Base-by-base conservation (phyloP, 169 alveolate genomes). In the Eimeria zaria region DNA sequence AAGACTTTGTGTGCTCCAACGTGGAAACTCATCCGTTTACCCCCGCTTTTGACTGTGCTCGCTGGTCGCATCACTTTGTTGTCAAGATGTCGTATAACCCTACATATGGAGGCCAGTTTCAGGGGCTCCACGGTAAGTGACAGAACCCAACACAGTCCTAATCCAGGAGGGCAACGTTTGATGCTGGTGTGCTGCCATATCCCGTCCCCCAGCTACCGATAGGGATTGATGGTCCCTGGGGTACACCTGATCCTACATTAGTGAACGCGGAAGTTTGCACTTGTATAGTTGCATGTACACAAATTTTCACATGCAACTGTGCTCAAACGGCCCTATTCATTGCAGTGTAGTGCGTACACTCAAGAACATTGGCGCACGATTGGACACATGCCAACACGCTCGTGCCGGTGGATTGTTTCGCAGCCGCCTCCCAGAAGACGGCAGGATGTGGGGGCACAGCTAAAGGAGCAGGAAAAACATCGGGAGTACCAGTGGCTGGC, bases 51-150 rank as follows among this genome's bases (percentile, higher is more conserved):
- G 87, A 18, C 64, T 60, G 4, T 41, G 87, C 64, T 76, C 48
- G 18, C 64, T 41, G 64, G 69, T 55, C n/a, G 16, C 53, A n/a
- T 39, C 46, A 30, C 6, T 58, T 87, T 41, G 27, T 48, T 44
- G 3, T 22, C 67, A 91, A 24, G 60, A 91, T 91, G 96, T 91
- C 96, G 91, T 91, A 91, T 80, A 91, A 91, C 78, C 96, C 96
- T 0, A 53, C 96, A 7, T 91, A 91, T 58, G 96, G 96, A 1
- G 96, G 96, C 58, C 96, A 91, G 80, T 91, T 91, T 22, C 91
- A 60, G 39, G 96, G 96, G 46, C 90, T 91, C 14, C 33, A 39
- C 24, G 90, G 90, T 81, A 55, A 39, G 90, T 51, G 14, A n/a
- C 41, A 76, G 33, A 24, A 6, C 20, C 27, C 33, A 8, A 27